Evolutionary conservation across 768 basidiomycete species (phyloP), one percentile per base, ranked within the genome.

Genomic region (Leccinum boreale): DNA sequence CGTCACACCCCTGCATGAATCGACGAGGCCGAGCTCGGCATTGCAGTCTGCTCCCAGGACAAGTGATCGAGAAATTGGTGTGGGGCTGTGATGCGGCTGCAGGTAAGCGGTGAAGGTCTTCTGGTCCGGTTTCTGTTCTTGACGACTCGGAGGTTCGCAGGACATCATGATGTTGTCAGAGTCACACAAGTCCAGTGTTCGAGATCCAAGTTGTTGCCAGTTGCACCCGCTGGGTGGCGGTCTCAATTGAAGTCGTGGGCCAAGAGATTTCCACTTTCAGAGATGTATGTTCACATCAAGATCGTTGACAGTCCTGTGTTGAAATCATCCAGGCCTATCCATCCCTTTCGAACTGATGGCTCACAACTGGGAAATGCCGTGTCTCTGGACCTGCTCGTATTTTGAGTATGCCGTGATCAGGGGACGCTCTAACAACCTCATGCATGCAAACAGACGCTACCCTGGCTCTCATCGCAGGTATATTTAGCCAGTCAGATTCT

Each of bases 381-480:
- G n/a, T 17, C 48, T 49, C 2, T 24, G n/a, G 48, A n/a, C 17
- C 14, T n/a, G 14, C 15, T 12, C 26, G 28, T n/a, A 17, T 49
- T 49, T 49, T n/a, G n/a, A 10, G 28, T 8, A 29, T 59, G 57
- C 58, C 57, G 58, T 59, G 28, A 59, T 59, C 35, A 46, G 4
- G 28, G 42, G 31, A 48, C 21, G 2, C n/a, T 1, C 26, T 7
- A 17, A 26, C 24, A 7, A 45, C 44, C 17, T 42, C 39, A 39
- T 42, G 17, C 9, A 48, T 17, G 17, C 35, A 21, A 29, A 3
- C 29, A 11, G 55, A 4, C n/a, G 39, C 39, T 19, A 42, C 39
- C 39, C 39, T 21, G 7, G 6, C 7, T 39, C 47, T 19, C n/a
- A 4, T n/a, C 24, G 19, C 14, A 4, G 17, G 8, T 46, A 62